Base-by-base conservation (phyloP, 805 yeast species). In the Hanseniaspora pseudoguilliermondii region DNA sequence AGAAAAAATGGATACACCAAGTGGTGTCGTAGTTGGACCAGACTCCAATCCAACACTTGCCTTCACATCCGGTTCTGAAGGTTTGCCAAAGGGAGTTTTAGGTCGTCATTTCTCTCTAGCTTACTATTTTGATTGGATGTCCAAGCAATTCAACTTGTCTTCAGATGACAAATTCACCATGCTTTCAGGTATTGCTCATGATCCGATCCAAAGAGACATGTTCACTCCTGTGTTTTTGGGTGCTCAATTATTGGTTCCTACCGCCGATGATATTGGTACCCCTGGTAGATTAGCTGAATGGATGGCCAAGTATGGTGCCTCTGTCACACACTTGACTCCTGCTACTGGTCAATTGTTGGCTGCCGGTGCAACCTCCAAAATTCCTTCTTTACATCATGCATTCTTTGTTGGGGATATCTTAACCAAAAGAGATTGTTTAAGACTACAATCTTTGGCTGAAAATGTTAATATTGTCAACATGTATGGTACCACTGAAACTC, bases 401-500 rank as follows among this genome's bases (percentile, higher is more conserved):
- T 93, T 93, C 75, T 93, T 93, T 65, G 99, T 93, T 32, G 99
- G 99, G 64, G 99, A 93, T 70, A 87, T 93, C 59, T 75, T 93
- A 60, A 93, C 99, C 60, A 95, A 93, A 72, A 84, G 98, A 72
- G 99, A 95, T 70, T 93, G 98, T 71, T 73, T 87, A 61, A 80
- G 97, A 65, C 76, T 93, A 63, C 99, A 93, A 69, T 81, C 93
- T 0, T 76, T 93, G 63, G 97, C 97, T 15, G 82, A 82, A 67
- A 91, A 93, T 65, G 95, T 87, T 55, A 74, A 71, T 66, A 91
- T 93, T 65, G 95, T 93, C 62, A 93, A 93, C 72, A 93, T 93
- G 99, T 93, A 93, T 69, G 99, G 99, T 65, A 93, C 99, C 41
- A 93, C 99, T 11, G 99, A 93, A 71, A 93, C 99, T 16, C 99